A percentile compares a stretch with the other conserved stretches of the same genome.
Evolutionary conservation across 176 grass and related monocot species (phyloP).

Genomic region (Oryza brachyantha): DNA sequence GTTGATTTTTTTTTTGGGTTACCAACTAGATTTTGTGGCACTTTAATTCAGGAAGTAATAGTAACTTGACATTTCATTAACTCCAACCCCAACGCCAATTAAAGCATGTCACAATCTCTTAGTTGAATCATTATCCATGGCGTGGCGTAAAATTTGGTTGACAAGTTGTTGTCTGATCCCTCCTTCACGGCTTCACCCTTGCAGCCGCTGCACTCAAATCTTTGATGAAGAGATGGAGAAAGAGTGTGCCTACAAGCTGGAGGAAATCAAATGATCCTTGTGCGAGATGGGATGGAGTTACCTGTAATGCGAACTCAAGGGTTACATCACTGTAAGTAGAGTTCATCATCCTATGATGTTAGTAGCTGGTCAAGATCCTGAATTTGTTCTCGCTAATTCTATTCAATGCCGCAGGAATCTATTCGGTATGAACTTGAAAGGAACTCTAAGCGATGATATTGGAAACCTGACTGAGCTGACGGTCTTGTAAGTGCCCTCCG

Average conservation of each 20-base stretch:
- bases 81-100: not conserved
- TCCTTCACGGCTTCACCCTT: not conserved
- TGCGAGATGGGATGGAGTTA: conserved; percentile 51
- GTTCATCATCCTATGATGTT: not conserved
- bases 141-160: not conserved
- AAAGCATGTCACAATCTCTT: not conserved
- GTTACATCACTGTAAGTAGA: conserved; percentile 60
- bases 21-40: not conserved
- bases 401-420: conserved; percentile 41
- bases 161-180: not conserved
- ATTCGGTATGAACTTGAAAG: conserved; percentile 53
- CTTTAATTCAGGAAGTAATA: not conserved
- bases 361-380: not conserved
- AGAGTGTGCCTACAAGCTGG: conserved; percentile 52
- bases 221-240: conserved; percentile 57
- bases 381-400: not conserved
- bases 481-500: conserved; percentile 62
- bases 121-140: not conserved
- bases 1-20: not conserved
- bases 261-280: conserved; percentile 54
- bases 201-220: conserved; percentile 52
- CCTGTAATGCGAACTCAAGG: conserved; percentile 44
- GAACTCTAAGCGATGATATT: conserved; percentile 59
- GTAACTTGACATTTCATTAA: not conserved
- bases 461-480: conserved; percentile 50